Conservation (phyloP, 2,329 filamentous ascomycete genomes). For the Macrophomina phaseolina region DNA sequence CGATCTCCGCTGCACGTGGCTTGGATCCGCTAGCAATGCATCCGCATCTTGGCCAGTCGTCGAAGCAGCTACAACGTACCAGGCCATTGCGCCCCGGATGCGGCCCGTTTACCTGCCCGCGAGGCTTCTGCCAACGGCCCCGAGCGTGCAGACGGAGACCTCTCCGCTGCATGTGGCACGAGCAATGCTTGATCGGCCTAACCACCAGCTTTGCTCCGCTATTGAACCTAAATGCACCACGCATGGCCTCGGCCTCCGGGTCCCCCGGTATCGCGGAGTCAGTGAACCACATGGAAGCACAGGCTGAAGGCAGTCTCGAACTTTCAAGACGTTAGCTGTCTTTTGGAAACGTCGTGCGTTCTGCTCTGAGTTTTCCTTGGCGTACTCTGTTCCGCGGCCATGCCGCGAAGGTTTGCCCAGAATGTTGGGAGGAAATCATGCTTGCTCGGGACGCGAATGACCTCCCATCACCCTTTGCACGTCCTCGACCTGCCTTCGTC, state of each 20-base stretch:
- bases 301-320: neutral
- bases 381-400: neutral
- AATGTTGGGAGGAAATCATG: neutral
- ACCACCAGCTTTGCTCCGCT: neutral
- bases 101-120: neutral
- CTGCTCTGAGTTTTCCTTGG: neutral
- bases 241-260: neutral
- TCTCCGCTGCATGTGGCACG: neutral
- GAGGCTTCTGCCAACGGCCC: neutral
- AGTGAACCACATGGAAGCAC: slow-evolving; percentile 7
- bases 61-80: neutral
- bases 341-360: neutral
- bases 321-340: no score
- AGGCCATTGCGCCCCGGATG: neutral
- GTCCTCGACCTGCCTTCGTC: no score
- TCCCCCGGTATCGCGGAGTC: neutral
- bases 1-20: neutral
- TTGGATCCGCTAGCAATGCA: neutral
- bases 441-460: neutral
- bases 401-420: neutral
- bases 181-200: neutral
- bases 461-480: neutral
- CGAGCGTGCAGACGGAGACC: neutral
- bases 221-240: neutral
- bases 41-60: neutral